Evolutionary conservation across 1,284 basidiomycete genomes (phyloP).

Genomic region (Trametes sp.): DNA sequence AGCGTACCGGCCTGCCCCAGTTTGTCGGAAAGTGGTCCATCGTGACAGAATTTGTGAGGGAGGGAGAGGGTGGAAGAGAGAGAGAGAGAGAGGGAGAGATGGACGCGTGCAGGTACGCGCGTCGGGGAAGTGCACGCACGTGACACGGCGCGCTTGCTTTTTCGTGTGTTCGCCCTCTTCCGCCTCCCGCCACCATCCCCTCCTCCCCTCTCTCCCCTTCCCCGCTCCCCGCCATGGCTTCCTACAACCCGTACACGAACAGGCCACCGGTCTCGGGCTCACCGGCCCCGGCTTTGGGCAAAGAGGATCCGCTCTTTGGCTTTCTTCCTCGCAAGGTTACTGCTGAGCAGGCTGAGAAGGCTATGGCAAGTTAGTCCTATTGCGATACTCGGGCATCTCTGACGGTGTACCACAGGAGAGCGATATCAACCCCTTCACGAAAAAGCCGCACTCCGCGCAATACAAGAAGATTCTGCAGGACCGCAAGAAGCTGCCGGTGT

Average conservation of each 20-base stretch:
- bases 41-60: constrained; percentile 21
- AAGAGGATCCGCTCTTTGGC: constrained; percentile 58
- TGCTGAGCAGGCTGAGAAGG: constrained; percentile 38
- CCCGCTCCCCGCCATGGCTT: constrained; percentile 60
- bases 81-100: constrained; percentile 7
- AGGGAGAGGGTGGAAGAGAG: constrained; percentile 11
- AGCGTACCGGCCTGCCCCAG: constrained; percentile 79
- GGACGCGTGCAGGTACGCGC: constrained; percentile 20
- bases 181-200: constrained; percentile 8
- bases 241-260: constrained; percentile 46
- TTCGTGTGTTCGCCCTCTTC: constrained; percentile 21
- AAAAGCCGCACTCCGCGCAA: constrained; percentile 74
- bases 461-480: constrained; percentile 90
- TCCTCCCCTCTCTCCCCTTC: background rate
- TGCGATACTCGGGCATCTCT: background rate
- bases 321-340: constrained; percentile 65
- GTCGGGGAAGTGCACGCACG: constrained; percentile 23
- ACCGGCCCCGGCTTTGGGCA: constrained; percentile 11
- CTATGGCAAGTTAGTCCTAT: constrained; percentile 3
- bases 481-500: constrained; percentile 93
- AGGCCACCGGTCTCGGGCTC: constrained; percentile 28
- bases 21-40: constrained; percentile 86
- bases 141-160: constrained; percentile 21
- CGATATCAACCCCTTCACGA: constrained; percentile 91
- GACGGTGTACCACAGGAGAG: constrained; percentile 45